These are phyloP conservation scores for Penicillium sp. DNA, from an alignment of 2,329 filamentous ascomycete species.

Conservation along the genomic window DNA sequence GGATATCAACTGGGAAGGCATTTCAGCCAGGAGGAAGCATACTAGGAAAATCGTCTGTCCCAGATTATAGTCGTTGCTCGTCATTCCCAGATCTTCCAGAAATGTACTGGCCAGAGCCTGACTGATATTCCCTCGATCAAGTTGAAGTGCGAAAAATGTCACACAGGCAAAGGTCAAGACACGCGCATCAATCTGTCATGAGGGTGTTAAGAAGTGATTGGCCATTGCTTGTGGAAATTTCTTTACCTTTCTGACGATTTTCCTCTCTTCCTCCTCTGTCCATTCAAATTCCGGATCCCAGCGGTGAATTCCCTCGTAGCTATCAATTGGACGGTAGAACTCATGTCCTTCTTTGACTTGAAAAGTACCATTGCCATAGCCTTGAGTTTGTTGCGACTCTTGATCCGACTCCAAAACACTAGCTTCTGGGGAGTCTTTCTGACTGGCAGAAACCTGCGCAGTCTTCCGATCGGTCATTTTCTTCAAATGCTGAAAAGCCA, in stretches of 20 bases:
- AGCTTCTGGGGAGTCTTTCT: neutral
- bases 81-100: slow-evolving; percentile 52
- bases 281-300: slow-evolving; percentile 51
- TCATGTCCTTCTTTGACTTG: slow-evolving; percentile 36
- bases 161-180: slow-evolving; percentile 51
- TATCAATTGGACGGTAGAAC: slow-evolving; percentile 40
- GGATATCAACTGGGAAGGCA: slow-evolving; percentile 62
- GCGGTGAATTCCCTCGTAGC: slow-evolving; percentile 51
- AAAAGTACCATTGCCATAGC: slow-evolving; percentile 30
- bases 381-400: neutral
- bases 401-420: neutral
- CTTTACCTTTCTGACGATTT: slow-evolving; percentile 39
- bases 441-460: neutral
- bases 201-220: neutral
- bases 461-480: neutral
- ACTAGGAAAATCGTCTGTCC: slow-evolving; percentile 43
- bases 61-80: slow-evolving; percentile 48
- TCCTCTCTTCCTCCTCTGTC: slow-evolving; percentile 46
- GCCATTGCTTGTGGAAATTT: too few relatives aligned
- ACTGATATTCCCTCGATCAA: slow-evolving; percentile 63
- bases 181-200: slow-evolving; percentile 40
- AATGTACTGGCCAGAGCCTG: slow-evolving; percentile 65
- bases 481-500: neutral
- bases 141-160: slow-evolving; percentile 65
- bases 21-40: slow-evolving; percentile 50